A percentile compares a stretch with the other conserved stretches of the same genome.
Conservation (phyloP, 441 rosid species). For the Euphorbia celastroides region DNA sequence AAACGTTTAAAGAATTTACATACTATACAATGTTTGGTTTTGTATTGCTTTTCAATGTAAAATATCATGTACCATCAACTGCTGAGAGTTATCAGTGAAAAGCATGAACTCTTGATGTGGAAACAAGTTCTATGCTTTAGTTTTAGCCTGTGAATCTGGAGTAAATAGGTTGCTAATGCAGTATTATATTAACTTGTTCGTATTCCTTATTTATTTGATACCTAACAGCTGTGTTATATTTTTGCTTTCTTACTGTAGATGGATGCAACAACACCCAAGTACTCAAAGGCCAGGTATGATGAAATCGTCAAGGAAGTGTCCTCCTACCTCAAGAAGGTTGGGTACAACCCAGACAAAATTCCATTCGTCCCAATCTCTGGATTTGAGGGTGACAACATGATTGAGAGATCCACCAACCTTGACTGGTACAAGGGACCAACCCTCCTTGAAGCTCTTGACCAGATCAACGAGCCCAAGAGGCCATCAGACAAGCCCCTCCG, state of each 20-base stretch:
- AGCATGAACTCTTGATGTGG: no score
- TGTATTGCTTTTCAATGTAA: no score
- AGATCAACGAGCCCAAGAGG: conserved; percentile 2
- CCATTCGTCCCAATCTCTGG: conserved; percentile 75
- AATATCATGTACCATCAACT: no score
- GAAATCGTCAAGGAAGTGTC: conserved; percentile 8
- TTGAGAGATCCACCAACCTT: conserved; percentile 35
- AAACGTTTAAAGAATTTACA: no score
- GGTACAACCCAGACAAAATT: conserved; percentile 37
- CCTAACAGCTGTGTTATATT: no score
- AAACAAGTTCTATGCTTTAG: neutral
- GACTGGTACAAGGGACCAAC: conserved; percentile 12
- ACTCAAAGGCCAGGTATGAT: conserved; percentile 7
- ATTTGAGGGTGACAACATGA: conserved; percentile 49
- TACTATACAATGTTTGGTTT: no score
- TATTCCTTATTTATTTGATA: no score
- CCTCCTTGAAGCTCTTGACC: conserved; percentile 6
- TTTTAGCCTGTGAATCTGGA: no score
- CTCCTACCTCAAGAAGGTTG: conserved; percentile 5
- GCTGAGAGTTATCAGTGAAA: no score
- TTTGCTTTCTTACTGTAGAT: conserved; percentile 30
- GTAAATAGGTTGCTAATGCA: no score
- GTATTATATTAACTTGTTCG: no score
- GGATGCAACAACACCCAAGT: conserved; percentile 43
- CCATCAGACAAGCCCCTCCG: conserved; percentile 11